Evolutionary conservation across 805 yeast genomes (phyloP).

Genomic region (Saccharomyces mikatae): DNA sequence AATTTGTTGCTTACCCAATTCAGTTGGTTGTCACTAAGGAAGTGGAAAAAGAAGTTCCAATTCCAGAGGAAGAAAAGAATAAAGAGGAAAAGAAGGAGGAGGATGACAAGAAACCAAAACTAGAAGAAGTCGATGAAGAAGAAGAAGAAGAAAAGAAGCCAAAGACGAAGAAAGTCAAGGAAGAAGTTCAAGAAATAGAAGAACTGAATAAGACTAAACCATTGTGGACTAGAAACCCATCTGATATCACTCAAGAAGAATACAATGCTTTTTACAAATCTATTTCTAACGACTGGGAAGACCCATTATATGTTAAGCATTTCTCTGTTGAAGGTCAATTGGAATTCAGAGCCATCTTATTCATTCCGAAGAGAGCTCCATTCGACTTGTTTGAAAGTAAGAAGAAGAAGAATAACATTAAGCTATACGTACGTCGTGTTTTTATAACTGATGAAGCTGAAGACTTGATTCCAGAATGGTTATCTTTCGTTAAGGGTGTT

Average conservation of each 20-base stretch:
- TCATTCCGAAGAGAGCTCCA: conserved; percentile 98
- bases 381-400: conserved; percentile 95
- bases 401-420: conserved; percentile 98
- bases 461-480: conserved; percentile 98
- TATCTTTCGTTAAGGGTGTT: conserved; percentile 95
- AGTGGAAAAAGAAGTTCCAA: conserved; percentile 95
- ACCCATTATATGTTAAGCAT: conserved; percentile 98
- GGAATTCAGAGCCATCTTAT: conserved; percentile 96
- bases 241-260: conserved; percentile 95
- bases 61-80: conserved; percentile 45
- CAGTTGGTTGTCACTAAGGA: conserved; percentile 97
- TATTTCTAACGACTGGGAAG: conserved; percentile 99
- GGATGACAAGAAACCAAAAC: conserved; percentile 61
- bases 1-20: conserved; percentile 98
- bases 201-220: conserved; percentile 99
- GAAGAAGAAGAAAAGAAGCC: conserved; percentile 59
- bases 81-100: conserved; percentile 42
- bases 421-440: conserved; percentile 97
- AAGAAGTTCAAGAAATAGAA: conserved; percentile 89
- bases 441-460: conserved; percentile 99
- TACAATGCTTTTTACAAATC: conserved; percentile 99
- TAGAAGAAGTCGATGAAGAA: conserved; percentile 65
- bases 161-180: conserved; percentile 85
- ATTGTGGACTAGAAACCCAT: conserved; percentile 97
- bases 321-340: conserved; percentile 99